Evolutionary conservation across 371 early-diverging fungal species (phyloP).

Genomic region (Zychaea mexicana): DNA sequence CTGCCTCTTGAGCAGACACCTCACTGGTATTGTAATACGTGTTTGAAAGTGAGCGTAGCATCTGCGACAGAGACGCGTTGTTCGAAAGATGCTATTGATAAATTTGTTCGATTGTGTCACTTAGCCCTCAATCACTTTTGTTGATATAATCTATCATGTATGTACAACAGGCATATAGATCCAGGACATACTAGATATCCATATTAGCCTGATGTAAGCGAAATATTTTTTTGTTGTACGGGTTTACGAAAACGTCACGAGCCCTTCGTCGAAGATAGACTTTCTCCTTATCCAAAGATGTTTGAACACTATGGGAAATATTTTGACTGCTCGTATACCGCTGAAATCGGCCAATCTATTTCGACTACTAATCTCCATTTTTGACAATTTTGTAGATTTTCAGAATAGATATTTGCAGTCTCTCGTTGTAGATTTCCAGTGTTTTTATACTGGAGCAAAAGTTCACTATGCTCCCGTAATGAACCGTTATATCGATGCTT

Average conservation of each 20-base stretch:
- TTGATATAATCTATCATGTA: constrained; percentile 1
- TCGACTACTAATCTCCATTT: no score
- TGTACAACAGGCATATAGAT: background rate
- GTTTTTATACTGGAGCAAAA: no score
- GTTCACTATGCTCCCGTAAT: no score
- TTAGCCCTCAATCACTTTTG: background rate
- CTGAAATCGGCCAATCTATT: no score
- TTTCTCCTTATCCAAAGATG: no score
- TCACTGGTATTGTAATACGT: background rate
- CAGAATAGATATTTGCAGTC: no score
- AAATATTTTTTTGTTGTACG: background rate
- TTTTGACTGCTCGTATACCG: no score
- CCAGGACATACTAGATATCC: background rate
- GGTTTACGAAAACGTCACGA: background rate
- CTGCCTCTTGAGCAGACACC: constrained; percentile 3
- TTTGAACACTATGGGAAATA: no score
- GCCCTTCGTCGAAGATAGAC: background rate
- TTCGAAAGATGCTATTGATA: background rate
- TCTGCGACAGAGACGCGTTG: background rate
- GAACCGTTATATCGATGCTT: no score
- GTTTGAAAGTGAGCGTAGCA: background rate
- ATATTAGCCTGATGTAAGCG: constrained; percentile 1
- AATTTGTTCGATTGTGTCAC: background rate
- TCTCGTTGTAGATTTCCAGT: no score
- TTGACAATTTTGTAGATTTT: no score